phyloP scores from a whole-genome alignment of 306 rosid species.

The Citrullus colocynthis region DNA sequence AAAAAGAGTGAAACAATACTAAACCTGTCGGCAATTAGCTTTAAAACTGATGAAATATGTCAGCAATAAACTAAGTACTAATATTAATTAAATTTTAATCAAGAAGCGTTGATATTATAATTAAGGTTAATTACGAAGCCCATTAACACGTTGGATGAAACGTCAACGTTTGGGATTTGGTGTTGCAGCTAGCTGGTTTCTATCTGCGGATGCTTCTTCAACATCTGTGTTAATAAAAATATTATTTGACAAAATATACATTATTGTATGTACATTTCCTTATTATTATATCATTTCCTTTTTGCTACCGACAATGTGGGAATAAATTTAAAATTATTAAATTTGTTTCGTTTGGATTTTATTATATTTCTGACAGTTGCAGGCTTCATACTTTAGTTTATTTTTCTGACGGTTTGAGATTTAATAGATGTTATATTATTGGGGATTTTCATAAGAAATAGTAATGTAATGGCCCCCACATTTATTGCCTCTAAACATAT shows the following conservation, averaged over 20 bases:
- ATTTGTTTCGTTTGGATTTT: not conserved
- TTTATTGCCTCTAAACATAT: not conserved
- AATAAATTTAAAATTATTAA: not conserved
- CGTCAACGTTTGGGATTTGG: conserved; percentile 1
- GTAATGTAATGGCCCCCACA: not conserved
- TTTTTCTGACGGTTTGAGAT: not conserved
- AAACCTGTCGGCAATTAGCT: not conserved
- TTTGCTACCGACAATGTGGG: not conserved
- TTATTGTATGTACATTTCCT: not conserved
- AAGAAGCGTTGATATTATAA: not conserved
- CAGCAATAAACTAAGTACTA: not conserved
- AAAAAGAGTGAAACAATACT: not conserved
- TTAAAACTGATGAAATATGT: not conserved
- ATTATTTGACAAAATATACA: not conserved
- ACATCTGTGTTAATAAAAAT: not conserved
- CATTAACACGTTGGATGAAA: not conserved
- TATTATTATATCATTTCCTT: not conserved
- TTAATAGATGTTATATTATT: not conserved
- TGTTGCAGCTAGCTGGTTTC: conserved; percentile 1
- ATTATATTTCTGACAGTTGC: not conserved
- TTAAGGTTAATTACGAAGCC: not conserved
- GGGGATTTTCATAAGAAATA: not conserved
- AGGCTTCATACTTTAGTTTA: not conserved
- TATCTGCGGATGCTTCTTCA: not conserved
- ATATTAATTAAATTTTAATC: not conserved